Evolutionary conservation across 768 basidiomycete species (phyloP), one percentile per base, ranked within the genome.

Genomic region (Termitomyces sp.): DNA sequence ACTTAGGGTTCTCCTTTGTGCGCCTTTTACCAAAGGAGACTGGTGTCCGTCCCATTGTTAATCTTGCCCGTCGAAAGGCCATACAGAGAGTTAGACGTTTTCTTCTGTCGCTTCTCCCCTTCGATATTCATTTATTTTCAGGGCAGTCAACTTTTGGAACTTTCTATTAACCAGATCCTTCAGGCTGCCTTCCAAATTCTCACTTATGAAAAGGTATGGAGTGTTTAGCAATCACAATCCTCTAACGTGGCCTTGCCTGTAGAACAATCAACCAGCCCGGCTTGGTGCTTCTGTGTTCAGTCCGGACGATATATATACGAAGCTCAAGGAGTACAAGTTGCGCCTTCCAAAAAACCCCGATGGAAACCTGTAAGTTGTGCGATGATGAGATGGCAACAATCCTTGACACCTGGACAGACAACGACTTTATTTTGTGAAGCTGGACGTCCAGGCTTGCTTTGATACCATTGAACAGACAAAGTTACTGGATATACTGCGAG

Each of bases 391-490:
- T 30, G 54, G 37, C 34, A 46, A 15, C 63, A 16, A 61, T 12
- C 11, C 46, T 20, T 4, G 11, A 42, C n/a, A 42, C 36, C 15
- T 20, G 41, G n/a, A 6, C 54, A 96, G 95, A 39, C 93, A 95
- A 0, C 86, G 86, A 62, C 72, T 98, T 6, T 98, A 95, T 72
- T 96, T 99, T 66, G 95, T 95, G 53, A 99, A 99, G 71, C 84
- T 97, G 27, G 97, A 99, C 68, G 94, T 98, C 18, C 89, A 89
- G 61, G 88, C 96, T 7, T 97, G 95, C 65, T 99, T 98, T 76
- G 97, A 99, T 72, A 93, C 91, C 0, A 98, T 98, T 58, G 87
- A 93, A 36, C 97, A 98, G 70, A 78, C 82, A 8, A 95, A 88
- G 66, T 73, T 99, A 46, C 72, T 98, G 34, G 78, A 83, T 41